Evolutionary conservation across 2,329 filamentous ascomycete genomes (phyloP), one percentile per base, ranked within the genome.

Genomic region (Fusarium sp.): DNA sequence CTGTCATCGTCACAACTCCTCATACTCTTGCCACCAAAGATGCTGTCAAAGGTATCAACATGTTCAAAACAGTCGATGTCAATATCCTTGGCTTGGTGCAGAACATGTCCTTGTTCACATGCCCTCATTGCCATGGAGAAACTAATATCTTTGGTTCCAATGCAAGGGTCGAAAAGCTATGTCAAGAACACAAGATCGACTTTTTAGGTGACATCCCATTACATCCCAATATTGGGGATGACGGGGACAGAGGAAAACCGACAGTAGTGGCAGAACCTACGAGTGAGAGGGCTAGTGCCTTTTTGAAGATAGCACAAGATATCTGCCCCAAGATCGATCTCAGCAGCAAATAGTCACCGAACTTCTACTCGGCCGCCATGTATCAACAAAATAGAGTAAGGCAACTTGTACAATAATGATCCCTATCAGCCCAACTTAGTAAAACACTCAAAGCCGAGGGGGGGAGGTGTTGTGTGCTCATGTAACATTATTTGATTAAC

Each of bases 21-120:
- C 96, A 99, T 81, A 94, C 97, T 58, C 90, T 99, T 35, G 94
- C 96, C 4, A 89, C 98, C 5, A 94, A 96, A 77, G 96, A 99
- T 79, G 96, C 96, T 2, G 89, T 97, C 26, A 94, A 96, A 77
- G 96, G 96, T 6, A 92, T 98, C 72, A 93, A 94, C 77, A 95
- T 99, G 90, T 98, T 98, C 83, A 90, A 91, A 77, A 96, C 94
- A 78, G 93, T 97, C 77, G 86, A 93, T 63, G 90, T 97, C 11
- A 91, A 93, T 56, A 88, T 96, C 39, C 85, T 98, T 4, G 96
- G 96, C 5, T 90, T 98, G 83, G 92, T 99, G 24, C 92, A 96
- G 80, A 98, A 98, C 80, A 98, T 98, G 95, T 92, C 92, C 13
- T 87, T 94, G 42, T 97, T 97, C 80, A 89, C 87, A 8, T 97